These are phyloP conservation scores for Postia placenta DNA, from an alignment of 768 basidiomycete genomes.

Conservation along the genomic window DNA sequence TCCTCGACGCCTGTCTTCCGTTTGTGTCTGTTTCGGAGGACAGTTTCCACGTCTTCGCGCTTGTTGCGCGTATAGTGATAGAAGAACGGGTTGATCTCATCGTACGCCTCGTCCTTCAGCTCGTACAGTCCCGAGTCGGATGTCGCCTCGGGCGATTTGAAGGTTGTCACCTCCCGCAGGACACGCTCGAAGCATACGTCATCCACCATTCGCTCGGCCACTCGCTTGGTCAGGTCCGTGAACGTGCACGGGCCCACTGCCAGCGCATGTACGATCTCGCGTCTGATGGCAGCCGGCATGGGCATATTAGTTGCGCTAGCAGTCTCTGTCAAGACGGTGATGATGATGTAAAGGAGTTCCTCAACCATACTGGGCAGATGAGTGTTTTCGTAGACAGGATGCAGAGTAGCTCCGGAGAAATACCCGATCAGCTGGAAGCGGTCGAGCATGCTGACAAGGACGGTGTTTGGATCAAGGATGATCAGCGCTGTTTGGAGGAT, in stretches of 20 bases:
- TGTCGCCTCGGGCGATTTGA: slow-evolving; percentile 72
- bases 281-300: slow-evolving; percentile 55
- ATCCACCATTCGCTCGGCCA: slow-evolving; percentile 86
- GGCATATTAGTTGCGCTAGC: slow-evolving; percentile 67
- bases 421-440: slow-evolving; percentile 79
- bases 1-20: slow-evolving; percentile 57
- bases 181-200: slow-evolving; percentile 77
- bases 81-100: slow-evolving; percentile 93
- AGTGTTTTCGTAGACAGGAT: slow-evolving; percentile 56
- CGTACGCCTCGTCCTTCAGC: slow-evolving; percentile 74
- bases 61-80: slow-evolving; percentile 94
- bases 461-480: slow-evolving; percentile 68
- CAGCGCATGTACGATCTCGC: slow-evolving; percentile 88
- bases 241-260: slow-evolving; percentile 84
- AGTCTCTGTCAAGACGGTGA: slow-evolving; percentile 80
- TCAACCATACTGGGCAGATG: slow-evolving; percentile 86
- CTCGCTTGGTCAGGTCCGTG: slow-evolving; percentile 85
- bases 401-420: slow-evolving; percentile 62
- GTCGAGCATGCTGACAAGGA: slow-evolving; percentile 84
- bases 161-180: slow-evolving; percentile 72
- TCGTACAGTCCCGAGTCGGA: slow-evolving; percentile 85
- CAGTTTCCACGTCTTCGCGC: slow-evolving; percentile 82
- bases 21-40: slow-evolving; percentile 60
- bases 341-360: slow-evolving; percentile 82
- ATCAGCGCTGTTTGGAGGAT: slow-evolving; percentile 83